A percentile compares a stretch with the other conserved stretches of the same genome.
These are phyloP conservation scores for Lactarius sanguifluus DNA, from an alignment of 768 basidiomycete genomes.

Conservation along the genomic window DNA sequence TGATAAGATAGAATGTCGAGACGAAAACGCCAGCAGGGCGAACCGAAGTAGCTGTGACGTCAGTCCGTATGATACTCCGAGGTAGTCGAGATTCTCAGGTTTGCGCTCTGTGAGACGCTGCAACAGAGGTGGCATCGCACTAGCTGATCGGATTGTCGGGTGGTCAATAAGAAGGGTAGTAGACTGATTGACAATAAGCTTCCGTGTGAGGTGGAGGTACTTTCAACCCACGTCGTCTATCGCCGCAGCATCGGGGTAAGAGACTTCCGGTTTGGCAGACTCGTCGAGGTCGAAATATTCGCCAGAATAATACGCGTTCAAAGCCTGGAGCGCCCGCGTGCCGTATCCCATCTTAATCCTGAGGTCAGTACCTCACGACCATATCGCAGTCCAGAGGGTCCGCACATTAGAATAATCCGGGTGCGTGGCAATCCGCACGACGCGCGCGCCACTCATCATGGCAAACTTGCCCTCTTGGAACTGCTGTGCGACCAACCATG, in stretches of 20 bases:
- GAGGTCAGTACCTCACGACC: constrained; percentile 18
- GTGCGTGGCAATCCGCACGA: constrained; percentile 93
- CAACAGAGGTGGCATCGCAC: constrained; percentile 88
- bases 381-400: constrained; percentile 23
- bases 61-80: constrained; percentile 95
- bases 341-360: constrained; percentile 90
- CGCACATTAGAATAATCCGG: constrained; percentile 90
- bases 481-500: constrained; percentile 93
- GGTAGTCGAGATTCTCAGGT: constrained; percentile 88
- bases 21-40: constrained; percentile 24
- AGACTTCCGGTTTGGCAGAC: constrained; percentile 47
- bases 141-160: constrained; percentile 66
- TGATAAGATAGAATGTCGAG: constrained; percentile 13
- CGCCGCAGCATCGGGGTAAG: constrained; percentile 57
- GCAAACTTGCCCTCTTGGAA: constrained; percentile 97
- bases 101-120: constrained; percentile 87
- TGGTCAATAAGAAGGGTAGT: constrained; percentile 73
- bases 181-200: constrained; percentile 36
- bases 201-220: background rate
- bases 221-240: constrained; percentile 48
- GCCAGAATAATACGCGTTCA: constrained; percentile 91
- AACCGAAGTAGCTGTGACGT: constrained; percentile 81
- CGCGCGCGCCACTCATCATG: constrained; percentile 81
- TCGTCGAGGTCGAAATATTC: constrained; percentile 90
- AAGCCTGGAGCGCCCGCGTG: constrained; percentile 76